Base-by-base conservation (phyloP, 2,329 filamentous ascomycete genomes). In the Alternaria infectoria region DNA sequence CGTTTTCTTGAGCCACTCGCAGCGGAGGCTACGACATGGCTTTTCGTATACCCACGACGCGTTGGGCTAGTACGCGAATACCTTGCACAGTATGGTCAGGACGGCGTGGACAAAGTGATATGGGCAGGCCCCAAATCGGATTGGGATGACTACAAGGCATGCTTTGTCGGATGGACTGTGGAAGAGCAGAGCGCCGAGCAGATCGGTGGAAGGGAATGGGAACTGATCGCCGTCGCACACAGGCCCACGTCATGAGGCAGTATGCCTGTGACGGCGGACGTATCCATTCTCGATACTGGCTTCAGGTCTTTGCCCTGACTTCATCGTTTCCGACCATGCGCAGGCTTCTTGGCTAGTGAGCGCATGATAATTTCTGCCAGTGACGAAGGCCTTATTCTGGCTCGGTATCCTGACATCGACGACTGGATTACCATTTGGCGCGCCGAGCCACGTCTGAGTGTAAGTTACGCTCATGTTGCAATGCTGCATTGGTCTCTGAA, bases 21-120 rank as follows among this genome's bases (percentile, higher is more conserved):
- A 4, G 64, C 73, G 6, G 66, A 81, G n/a, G 83, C 83, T 9
- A 62, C 68, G 1, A 77, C 76, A n/a, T 83, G 85, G 81, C 74
- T 87, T 62, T 87, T 87, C 73, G 82, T 86, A 25, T 87, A 87
- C 67, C 86, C 86, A 1, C 81, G 84, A 13, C 77, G 83, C n/a
- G 79, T 83, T 4, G 79, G 73, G 4, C 71, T 87, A 11, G 65
- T 87, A 12, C 65, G 64, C 3, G 78, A 77, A 59, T 87, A 87
- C 64, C 46, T 87, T 26, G 68, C 80, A 4, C 56, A 62, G n/a
- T 74, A 74, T 67, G 74, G 74, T 0, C 49, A 67, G 12, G 72
- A 68, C 12, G 63, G 55, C 2, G 73, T 84, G 12, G 66, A 77
- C 52, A 73, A 60, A 10, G 70, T 84, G 15, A 64, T 84, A 5